Evolutionary conservation across 2,329 filamentous ascomycete species (phyloP).

Genomic region (Parascedosporium putredinis): DNA sequence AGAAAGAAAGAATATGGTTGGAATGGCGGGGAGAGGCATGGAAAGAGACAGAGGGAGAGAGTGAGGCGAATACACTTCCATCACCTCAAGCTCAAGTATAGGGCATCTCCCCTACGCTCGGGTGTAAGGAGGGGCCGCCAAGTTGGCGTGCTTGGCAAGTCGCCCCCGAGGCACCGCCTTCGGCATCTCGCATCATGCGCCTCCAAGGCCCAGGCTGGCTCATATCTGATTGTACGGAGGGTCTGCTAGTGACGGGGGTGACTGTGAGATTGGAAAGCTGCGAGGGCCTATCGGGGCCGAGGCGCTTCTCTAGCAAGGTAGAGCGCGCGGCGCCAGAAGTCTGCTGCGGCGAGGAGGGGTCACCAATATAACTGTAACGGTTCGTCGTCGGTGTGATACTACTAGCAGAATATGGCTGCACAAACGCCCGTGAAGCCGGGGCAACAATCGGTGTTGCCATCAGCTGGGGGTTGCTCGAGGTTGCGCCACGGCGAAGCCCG

Average conservation of each 20-base stretch:
- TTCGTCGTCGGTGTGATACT: neutral
- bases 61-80: neutral
- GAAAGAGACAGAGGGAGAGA: too few relatives aligned
- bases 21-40: neutral
- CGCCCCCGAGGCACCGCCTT: slow-evolving; percentile 5
- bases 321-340: slow-evolving; percentile 13
- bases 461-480: neutral
- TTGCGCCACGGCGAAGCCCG: neutral
- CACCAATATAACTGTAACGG: too few relatives aligned
- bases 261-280: slow-evolving; percentile 27
- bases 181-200: neutral
- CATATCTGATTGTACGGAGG: neutral
- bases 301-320: slow-evolving; percentile 40
- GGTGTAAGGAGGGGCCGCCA: slow-evolving; percentile 60
- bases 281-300: slow-evolving; percentile 38
- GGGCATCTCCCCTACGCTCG: slow-evolving; percentile 53
- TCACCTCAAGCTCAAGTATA: slow-evolving; percentile 47
- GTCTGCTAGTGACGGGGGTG: neutral
- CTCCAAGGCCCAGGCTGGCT: neutral
- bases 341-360: neutral
- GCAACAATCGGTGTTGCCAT: neutral
- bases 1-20: slow-evolving; percentile 1
- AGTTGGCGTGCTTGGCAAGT: slow-evolving; percentile 37
- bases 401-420: neutral
- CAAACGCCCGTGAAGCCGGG: neutral